Evolutionary conservation across 495 filamentous ascomycete genomes (phyloP), one percentile per base, ranked within the genome.

Genomic region (Aspergillus wentii): DNA sequence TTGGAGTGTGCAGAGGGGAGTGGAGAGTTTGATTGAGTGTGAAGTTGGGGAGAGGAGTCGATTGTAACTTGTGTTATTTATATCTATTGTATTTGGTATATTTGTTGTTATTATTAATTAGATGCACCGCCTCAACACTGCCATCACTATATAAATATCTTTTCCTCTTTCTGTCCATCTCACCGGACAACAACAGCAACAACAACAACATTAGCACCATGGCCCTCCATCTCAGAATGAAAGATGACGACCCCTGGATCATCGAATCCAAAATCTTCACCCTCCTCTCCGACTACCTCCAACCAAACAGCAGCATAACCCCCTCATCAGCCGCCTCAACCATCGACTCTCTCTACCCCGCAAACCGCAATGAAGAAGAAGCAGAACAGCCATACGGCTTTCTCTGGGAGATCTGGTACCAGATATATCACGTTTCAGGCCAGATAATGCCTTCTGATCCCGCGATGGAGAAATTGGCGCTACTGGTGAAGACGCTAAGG

Each of bases 1-100:
- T 27, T 60, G 46, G 45, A 55, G 44, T 0, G 50, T 31, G 15
- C 48, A 40, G 30, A 40, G 28, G 33, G 54, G 51, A 1, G 52
- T 52, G 17, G 58, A 60, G 35, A 54, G 53, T 19, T 29, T 62
- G 39, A 58, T 58, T 31, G 59, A 58, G 22, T 57, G 54, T 28
- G 59, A 60, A 30, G 8, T 25, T 17, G 56, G n/a, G n/a, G n/a
- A n/a, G n/a, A n/a, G n/a, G n/a, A n/a, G n/a, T n/a, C n/a, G n/a
- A n/a, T n/a, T n/a, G n/a, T n/a, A n/a, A n/a, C n/a, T n/a, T n/a
- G n/a, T n/a, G n/a, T n/a, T n/a, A n/a, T n/a, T n/a, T n/a, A n/a
- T n/a, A n/a, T n/a, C n/a, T n/a, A n/a, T n/a, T n/a, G n/a, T n/a
- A n/a, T n/a, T n/a, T n/a, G n/a, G n/a, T n/a, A n/a, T n/a, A n/a